A percentile compares a stretch with the other conserved stretches of the same genome.
Evolutionary conservation across 1,284 basidiomycete genomes (phyloP).

Genomic region (Papiliotrema laurentii): DNA sequence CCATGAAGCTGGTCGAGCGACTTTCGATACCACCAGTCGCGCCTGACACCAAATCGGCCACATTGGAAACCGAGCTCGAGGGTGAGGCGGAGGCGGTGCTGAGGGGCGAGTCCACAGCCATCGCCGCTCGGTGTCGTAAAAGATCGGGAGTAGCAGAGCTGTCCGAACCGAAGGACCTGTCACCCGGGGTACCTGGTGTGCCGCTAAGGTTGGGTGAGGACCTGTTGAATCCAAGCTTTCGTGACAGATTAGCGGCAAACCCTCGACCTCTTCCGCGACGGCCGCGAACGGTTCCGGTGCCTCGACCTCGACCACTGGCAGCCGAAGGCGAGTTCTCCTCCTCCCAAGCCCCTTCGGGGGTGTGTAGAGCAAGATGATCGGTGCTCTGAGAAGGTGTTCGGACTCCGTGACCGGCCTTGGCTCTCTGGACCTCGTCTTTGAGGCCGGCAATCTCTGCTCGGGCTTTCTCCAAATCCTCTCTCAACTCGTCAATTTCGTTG

Average conservation of each 20-base stretch:
- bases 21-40: constrained; percentile 8
- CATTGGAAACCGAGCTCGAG: constrained; percentile 6
- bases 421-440: constrained; percentile 19
- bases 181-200: constrained; percentile 18
- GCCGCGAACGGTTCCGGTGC: constrained; percentile 33
- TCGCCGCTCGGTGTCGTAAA: constrained; percentile 24
- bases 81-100: constrained; percentile 11
- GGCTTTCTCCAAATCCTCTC: constrained; percentile 37
- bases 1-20: constrained; percentile 15
- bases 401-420: not conserved
- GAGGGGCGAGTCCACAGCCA: constrained; percentile 14
- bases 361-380: constrained; percentile 33
- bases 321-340: constrained; percentile 24
- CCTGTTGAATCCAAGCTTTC: constrained; percentile 40
- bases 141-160: constrained; percentile 43
- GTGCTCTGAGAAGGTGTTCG: constrained; percentile 4
- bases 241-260: constrained; percentile 29
- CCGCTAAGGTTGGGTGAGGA: constrained; percentile 19
- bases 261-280: constrained; percentile 38
- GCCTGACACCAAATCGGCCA: constrained; percentile 1
- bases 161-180: constrained; percentile 37
- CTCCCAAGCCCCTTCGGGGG: constrained; percentile 22
- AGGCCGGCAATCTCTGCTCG: constrained; percentile 39
- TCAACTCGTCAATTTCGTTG: constrained; percentile 45
- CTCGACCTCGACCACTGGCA: constrained; percentile 19